Evolutionary conservation across 2,329 filamentous ascomycete species (phyloP), one percentile per base, ranked within the genome.

Genomic region (Westerdykella ornata): DNA sequence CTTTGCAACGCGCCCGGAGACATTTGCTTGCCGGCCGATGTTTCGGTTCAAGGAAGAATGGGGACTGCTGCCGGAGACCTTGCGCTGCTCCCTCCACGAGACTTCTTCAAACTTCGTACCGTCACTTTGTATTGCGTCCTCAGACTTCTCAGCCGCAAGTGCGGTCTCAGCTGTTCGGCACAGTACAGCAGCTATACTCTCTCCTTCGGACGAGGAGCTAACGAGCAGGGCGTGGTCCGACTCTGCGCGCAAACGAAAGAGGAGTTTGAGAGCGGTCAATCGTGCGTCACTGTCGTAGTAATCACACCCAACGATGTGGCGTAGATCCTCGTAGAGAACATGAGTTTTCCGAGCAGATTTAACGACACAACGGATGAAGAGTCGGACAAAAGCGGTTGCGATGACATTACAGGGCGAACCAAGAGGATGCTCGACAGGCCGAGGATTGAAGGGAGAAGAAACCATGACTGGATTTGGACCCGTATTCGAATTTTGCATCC

Each of bases 191-290:
- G 88, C 86, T 17, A 95, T 71, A 39, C 79, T 80, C 49, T 83
- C 79, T 19, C 81, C 84, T 59, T 94, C 87, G 1, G 83, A 79
- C 20, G 79, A 76, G 26, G 77, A 68, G 6, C 80, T 80, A 39
- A 95, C 71, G 43, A 84, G 87, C 3, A 96, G 76, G 34, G 82
- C 77, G 50, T 89, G 80, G 8, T 84, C 80, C 60, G 84, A 87
- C 64, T 95, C 88, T 16, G 88, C 87, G 44, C 89, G 79, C 20
- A 96, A 70, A 33, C 89, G 80, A 60, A 94, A 90, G 2, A 96
- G 70, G 33, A 67, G 48, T 39, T 64, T 66, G 8, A 68, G 51
- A 5, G 63, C 60, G 12, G 60, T 60, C 34, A 68, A 51, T 4
- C 66, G 59, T 26, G 65, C 65, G 49, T 68, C 66, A 33, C 52